A percentile compares a stretch with the other conserved stretches of the same genome.
These are phyloP conservation scores for Aspergillus sp. DNA, from an alignment of 2,329 filamentous ascomycete genomes.

Conservation along the genomic window DNA sequence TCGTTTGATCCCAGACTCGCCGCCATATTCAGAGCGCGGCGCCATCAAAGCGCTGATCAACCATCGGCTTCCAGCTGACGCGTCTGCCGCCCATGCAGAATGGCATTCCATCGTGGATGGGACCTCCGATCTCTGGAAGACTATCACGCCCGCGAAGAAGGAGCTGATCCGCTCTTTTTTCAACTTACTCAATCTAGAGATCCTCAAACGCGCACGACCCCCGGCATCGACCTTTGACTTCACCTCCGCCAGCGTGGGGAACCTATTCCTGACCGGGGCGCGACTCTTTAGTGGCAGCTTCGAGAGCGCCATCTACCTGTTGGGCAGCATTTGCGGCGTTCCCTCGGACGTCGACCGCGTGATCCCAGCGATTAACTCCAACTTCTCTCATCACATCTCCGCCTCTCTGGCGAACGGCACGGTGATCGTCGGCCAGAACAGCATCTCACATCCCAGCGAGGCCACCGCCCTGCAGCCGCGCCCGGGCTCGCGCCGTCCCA, in stretches of 20 bases:
- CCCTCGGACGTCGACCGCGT: conserved; percentile 70
- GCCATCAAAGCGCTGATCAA: conserved; percentile 86
- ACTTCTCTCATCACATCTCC: conserved; percentile 92
- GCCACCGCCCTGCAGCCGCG: conserved; percentile 52
- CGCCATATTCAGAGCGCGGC: conserved; percentile 61
- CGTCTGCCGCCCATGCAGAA: conserved; percentile 65
- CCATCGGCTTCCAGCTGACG: conserved; percentile 69
- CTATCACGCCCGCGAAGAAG: conserved; percentile 68
- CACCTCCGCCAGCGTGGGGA: conserved; percentile 72
- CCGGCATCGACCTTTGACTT: conserved; percentile 74
- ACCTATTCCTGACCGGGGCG: conserved; percentile 79
- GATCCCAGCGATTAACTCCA: conserved; percentile 88
- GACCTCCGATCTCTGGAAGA: conserved; percentile 71
- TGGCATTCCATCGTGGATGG: conserved; percentile 90
- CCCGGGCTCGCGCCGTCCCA: conserved; percentile 31
- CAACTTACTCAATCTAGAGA: conserved; percentile 74
- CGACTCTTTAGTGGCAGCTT: conserved; percentile 90
- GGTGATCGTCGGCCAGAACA: conserved; percentile 85
- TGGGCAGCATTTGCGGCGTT: conserved; percentile 83
- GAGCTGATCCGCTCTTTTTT: conserved; percentile 76
- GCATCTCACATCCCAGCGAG: conserved; percentile 79
- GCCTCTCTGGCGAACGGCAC: conserved; percentile 75
- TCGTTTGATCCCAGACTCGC: conserved; percentile 74
- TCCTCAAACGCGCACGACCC: conserved; percentile 70
- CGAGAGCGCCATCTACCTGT: conserved; percentile 86